Conservation (phyloP, 768 basidiomycete species). For the Amanita jacksonii region DNA sequence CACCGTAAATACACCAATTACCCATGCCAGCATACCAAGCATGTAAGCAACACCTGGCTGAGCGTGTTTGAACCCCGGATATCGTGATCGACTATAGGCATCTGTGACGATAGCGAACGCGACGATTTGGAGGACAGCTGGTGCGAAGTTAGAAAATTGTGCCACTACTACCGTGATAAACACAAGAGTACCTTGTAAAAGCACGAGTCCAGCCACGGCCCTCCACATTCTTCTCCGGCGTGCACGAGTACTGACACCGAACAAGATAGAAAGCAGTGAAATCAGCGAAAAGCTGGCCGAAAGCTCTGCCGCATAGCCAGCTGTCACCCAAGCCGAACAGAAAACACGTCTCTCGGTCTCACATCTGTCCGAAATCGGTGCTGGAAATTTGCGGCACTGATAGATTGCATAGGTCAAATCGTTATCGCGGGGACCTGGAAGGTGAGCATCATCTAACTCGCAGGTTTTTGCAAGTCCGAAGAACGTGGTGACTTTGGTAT, state of each 20-base stretch:
- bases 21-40: conserved; percentile 54
- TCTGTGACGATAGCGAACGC: conserved; percentile 60
- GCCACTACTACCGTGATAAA: too few species aligned
- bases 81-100: conserved; percentile 36
- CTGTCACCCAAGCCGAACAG: conserved; percentile 64
- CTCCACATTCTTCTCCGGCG: conserved; percentile 70
- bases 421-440: conserved; percentile 36
- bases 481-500: conserved; percentile 36
- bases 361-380: conserved; percentile 36
- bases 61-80: conserved; percentile 45
- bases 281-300: conserved; percentile 54
- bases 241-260: conserved; percentile 67
- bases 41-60: conserved; percentile 56
- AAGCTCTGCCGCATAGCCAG: conserved; percentile 56
- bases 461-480: conserved; percentile 57
- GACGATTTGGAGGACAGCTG: conserved; percentile 51
- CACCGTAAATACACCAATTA: conserved; percentile 40
- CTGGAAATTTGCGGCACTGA: conserved; percentile 59
- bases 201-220: conserved; percentile 54
- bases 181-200: conserved; percentile 55
- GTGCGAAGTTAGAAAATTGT: conserved; percentile 1
- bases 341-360: conserved; percentile 45
- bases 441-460: conserved; percentile 35
- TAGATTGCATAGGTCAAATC: conserved; percentile 43
- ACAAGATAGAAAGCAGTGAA: conserved; percentile 49